Evolutionary conservation across 805 yeast genomes (phyloP).

Genomic region (Tetrapisispora taiwanensis): DNA sequence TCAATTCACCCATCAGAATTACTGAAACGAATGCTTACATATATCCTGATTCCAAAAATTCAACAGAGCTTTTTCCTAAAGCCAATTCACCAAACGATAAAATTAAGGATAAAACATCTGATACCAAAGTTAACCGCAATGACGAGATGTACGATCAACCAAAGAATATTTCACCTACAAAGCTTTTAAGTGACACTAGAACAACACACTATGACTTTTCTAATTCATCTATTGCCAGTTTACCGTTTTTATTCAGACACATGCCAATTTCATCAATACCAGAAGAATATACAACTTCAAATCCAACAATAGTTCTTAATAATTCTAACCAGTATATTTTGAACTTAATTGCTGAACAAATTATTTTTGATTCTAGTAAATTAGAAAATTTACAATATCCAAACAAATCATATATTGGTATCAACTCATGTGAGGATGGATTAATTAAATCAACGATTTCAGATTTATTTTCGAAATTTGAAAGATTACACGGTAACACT

Average conservation of each 20-base stretch:
- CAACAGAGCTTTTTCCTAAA: background rate
- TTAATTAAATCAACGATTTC: constrained; percentile 15
- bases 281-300: constrained; percentile 29
- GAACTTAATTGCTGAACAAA: constrained; percentile 22
- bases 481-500: constrained; percentile 20
- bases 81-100: background rate
- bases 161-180: background rate
- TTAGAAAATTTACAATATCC: constrained; percentile 47
- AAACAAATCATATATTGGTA: constrained; percentile 35
- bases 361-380: constrained; percentile 33
- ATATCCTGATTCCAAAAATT: background rate
- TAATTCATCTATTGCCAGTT: constrained; percentile 8
- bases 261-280: constrained; percentile 59
- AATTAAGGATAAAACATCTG: background rate
- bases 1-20: constrained; percentile 15
- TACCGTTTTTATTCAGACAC: constrained; percentile 58
- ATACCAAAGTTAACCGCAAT: background rate
- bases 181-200: background rate
- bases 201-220: constrained; percentile 3
- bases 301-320: constrained; percentile 14
- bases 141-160: background rate
- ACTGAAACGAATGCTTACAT: constrained; percentile 6
- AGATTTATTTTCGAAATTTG: constrained; percentile 15
- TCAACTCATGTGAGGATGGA: constrained; percentile 14
- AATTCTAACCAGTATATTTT: constrained; percentile 17